Conservation (phyloP, 495 filamentous ascomycete species). For the Lasiosphaeriaceae sp. region DNA sequence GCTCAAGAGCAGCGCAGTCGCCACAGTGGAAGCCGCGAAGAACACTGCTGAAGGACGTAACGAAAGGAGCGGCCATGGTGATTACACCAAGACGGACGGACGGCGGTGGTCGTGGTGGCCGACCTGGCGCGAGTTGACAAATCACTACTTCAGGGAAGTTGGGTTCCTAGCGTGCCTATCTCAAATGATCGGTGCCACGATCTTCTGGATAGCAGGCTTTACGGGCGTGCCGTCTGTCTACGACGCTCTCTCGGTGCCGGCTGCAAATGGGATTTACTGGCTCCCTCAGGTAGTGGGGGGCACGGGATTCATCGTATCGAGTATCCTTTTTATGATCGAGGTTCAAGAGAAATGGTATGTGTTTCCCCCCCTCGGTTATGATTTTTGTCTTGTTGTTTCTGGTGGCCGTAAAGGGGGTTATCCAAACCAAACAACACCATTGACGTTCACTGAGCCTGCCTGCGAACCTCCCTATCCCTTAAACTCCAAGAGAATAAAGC, state of each 20-base stretch:
- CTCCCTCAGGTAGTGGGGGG: slow-evolving; percentile 66
- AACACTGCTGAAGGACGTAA: background rate
- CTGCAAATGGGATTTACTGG: slow-evolving; percentile 59
- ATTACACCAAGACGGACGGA: background rate
- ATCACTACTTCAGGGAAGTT: slow-evolving; percentile 63
- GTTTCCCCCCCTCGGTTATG: no score
- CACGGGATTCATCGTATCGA: slow-evolving; percentile 57
- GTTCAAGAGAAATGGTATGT: slow-evolving; percentile 58
- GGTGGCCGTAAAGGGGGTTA: no score
- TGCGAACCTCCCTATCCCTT: no score
- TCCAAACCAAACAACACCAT: no score
- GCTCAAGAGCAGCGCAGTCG: slow-evolving; percentile 6
- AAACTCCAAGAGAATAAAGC: no score
- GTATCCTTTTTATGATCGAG: slow-evolving; percentile 63
- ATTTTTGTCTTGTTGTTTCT: no score
- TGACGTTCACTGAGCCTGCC: no score
- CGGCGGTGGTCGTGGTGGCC: slow-evolving; percentile 58
- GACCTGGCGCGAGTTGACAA: slow-evolving; percentile 50
- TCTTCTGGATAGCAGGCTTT: slow-evolving; percentile 68
- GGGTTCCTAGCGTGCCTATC: slow-evolving; percentile 63
- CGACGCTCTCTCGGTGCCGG: slow-evolving; percentile 25
- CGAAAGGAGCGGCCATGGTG: background rate
- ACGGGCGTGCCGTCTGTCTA: slow-evolving; percentile 59
- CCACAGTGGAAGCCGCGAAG: background rate
- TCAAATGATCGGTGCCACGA: slow-evolving; percentile 57